Evolutionary conservation across 352 stramenopile genomes (phyloP).

Genomic region (Globisporangium cylindrosporum): DNA sequence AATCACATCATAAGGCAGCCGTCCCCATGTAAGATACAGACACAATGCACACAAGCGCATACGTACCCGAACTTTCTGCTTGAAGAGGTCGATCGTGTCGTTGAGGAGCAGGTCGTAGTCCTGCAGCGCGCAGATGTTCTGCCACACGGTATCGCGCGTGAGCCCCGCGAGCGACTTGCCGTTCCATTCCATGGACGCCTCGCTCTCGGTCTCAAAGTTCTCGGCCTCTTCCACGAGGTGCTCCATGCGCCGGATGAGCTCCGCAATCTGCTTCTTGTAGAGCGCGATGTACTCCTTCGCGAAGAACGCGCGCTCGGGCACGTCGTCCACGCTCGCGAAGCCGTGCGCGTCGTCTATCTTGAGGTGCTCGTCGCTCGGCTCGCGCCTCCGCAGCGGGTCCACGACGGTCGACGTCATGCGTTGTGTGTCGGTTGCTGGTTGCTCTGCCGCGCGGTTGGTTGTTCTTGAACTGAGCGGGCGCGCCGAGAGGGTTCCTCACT

Average conservation of each 20-base stretch:
- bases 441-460: not conserved
- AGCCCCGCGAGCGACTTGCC: conserved; percentile 37
- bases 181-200: conserved; percentile 32
- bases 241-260: conserved; percentile 57
- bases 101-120: conserved; percentile 47
- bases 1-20: not conserved
- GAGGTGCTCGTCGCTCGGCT: conserved; percentile 7
- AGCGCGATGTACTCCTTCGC: conserved; percentile 48
- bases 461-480: not conserved
- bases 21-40: not conserved
- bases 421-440: not conserved
- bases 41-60: not conserved
- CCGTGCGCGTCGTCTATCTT: not conserved
- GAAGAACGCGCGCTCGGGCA: conserved; percentile 55
- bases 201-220: conserved; percentile 46
- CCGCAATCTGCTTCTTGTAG: conserved; percentile 58
- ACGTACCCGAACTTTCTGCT: conserved; percentile 52
- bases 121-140: conserved; percentile 56
- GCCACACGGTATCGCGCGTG: conserved; percentile 55
- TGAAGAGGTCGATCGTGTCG: conserved; percentile 38
- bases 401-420: conserved; percentile 12
- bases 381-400: not conserved
- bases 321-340: conserved; percentile 34
- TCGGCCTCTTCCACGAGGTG: conserved; percentile 59
- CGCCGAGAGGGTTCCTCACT: not conserved